Evolutionary conservation across 129 eudicot genomes (phyloP).

Genomic region (Lonicera japonica): DNA sequence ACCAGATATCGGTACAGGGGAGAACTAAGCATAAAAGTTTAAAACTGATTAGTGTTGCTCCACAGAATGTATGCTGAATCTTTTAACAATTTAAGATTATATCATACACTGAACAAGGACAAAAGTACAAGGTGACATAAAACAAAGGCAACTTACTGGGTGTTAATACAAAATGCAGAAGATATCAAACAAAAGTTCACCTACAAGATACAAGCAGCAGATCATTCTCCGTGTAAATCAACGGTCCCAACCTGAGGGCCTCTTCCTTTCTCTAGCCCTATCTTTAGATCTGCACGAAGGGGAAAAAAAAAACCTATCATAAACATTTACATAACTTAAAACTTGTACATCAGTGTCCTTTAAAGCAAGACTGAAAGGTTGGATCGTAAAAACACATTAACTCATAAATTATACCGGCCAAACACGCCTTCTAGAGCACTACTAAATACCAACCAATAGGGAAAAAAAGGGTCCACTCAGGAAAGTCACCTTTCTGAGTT

Average conservation of each 20-base stretch:
- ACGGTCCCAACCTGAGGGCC: slow-evolving; percentile 97
- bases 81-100: background rate
- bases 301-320: background rate
- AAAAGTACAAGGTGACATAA: background rate
- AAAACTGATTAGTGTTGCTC: background rate
- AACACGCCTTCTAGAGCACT: too few species aligned
- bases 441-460: background rate
- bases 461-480: background rate
- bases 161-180: background rate
- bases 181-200: slow-evolving; percentile 11
- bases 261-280: slow-evolving; percentile 66
- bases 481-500: slow-evolving; percentile 54
- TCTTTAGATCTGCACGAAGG: slow-evolving; percentile 50
- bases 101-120: background rate
- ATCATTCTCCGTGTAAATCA: slow-evolving; percentile 12
- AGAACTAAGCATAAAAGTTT: too few species aligned
- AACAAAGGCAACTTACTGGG: background rate
- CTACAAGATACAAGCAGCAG: slow-evolving; percentile 17
- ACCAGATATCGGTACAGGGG: too few species aligned
- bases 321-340: background rate
- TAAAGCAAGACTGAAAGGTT: too few species aligned
- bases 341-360: too few species aligned
- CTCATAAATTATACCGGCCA: too few species aligned
- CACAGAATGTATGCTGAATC: background rate
- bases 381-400: too few species aligned